These are phyloP conservation scores for Reutealis trisperma DNA, from an alignment of 345 rosid genomes.

Conservation along the genomic window DNA sequence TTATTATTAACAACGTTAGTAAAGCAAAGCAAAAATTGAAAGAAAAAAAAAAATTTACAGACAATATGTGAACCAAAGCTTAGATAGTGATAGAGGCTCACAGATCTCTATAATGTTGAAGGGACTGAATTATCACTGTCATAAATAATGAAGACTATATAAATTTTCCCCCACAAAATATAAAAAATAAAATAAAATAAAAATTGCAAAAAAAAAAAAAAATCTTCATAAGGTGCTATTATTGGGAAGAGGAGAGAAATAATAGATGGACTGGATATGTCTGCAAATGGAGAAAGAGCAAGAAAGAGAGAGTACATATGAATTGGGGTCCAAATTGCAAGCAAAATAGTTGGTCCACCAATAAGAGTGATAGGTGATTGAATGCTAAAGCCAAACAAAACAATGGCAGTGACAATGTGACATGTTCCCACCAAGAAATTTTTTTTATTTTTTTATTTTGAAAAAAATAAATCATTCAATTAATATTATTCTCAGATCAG, in stretches of 20 bases:
- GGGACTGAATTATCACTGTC: conserved; percentile 28
- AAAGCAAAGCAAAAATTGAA: no score
- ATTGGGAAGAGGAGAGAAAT: conserved; percentile 15
- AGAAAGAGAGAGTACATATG: conserved; percentile 11
- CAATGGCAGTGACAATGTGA: conserved; percentile 27
- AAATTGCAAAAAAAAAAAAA: background rate
- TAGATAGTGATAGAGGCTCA: conserved; percentile 30
- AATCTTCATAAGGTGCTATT: background rate
- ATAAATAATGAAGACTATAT: background rate
- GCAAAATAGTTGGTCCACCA: conserved; percentile 27
- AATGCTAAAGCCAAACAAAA: conserved; percentile 16
- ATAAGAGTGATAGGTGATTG: conserved; percentile 18
- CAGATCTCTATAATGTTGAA: conserved; percentile 30
- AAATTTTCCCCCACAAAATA: background rate
- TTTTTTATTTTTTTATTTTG: conserved; percentile 10
- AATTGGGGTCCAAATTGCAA: conserved; percentile 24
- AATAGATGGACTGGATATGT: background rate
- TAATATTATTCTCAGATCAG: no score
- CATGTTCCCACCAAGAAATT: conserved; percentile 28
- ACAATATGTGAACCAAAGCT: background rate
- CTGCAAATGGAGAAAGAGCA: background rate
- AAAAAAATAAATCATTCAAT: background rate
- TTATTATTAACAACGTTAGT: no score
- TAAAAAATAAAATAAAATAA: no score
- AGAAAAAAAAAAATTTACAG: background rate